Percentiles rank a stretch among this genome's conserved stretches.
Conservation (phyloP, 2,329 filamentous ascomycete genomes). For the Chaetomiaceae sp. region DNA sequence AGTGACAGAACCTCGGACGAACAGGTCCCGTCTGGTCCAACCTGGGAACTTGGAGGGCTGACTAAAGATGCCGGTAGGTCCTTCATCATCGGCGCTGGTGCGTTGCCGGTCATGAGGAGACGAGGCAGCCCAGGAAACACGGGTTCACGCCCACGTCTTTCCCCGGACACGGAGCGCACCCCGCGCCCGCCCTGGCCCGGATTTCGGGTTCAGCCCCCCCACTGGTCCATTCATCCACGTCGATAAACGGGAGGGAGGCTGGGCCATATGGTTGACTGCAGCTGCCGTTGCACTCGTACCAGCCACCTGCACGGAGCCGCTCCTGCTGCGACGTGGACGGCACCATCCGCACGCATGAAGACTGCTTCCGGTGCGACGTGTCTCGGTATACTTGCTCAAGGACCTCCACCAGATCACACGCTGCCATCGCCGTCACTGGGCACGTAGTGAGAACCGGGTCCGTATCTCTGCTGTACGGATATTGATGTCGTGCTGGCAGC, state of each 20-base stretch:
- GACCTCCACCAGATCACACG: not conserved
- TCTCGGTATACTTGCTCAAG: slow-evolving; percentile 4
- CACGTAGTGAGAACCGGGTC: not conserved
- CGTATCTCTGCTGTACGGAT: not conserved
- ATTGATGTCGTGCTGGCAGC: not conserved
- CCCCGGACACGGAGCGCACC: slow-evolving; percentile 7
- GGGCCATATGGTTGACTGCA: not conserved
- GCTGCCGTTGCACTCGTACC: slow-evolving; percentile 3
- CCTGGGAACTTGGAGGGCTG: slow-evolving; percentile 8
- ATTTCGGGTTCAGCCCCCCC: slow-evolving; percentile 20
- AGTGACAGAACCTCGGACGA: slow-evolving; percentile 16
- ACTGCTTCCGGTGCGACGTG: not conserved
- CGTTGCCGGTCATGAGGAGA: not conserved
- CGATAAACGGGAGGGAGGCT: not conserved
- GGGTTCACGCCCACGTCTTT: too few relatives aligned
- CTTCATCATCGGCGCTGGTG: not conserved
- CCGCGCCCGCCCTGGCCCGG: slow-evolving; percentile 19
- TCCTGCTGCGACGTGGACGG: slow-evolving; percentile 9
- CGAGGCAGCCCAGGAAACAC: too few relatives aligned
- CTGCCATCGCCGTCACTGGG: not conserved
- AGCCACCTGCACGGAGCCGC: slow-evolving; percentile 20
- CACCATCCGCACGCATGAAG: not conserved
- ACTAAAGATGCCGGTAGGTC: not conserved
- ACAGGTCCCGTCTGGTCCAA: slow-evolving; percentile 13
- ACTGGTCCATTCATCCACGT: not conserved